Conservation (phyloP, 2,329 filamentous ascomycete genomes). For the Venturia aucupariae region DNA sequence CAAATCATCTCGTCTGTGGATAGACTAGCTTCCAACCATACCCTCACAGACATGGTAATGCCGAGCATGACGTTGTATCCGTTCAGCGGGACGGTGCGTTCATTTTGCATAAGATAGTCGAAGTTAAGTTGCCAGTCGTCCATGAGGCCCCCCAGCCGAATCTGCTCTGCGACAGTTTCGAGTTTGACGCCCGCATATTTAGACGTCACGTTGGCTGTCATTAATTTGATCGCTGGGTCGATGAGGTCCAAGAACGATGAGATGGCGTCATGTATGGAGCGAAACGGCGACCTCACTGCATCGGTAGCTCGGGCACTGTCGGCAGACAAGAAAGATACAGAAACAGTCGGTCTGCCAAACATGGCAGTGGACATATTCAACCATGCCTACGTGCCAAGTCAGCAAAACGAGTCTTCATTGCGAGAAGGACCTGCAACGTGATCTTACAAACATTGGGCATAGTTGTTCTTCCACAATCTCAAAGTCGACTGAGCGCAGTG, state of each 20-base stretch:
- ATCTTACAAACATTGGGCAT: not conserved
- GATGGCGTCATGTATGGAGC: not conserved
- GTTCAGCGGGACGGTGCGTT: not conserved
- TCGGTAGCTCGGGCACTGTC: not conserved
- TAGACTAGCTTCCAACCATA: slow-evolving; percentile 1
- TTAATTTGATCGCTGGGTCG: not conserved
- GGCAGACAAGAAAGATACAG: not conserved
- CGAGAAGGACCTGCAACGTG: not conserved
- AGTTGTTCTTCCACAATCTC: not conserved
- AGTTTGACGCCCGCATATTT: slow-evolving; percentile 1
- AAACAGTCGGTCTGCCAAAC: not conserved
- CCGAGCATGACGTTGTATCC: not conserved
- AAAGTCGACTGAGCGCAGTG: not conserved
- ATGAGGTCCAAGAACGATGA: not conserved
- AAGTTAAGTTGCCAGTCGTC: not conserved
- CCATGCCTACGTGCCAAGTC: not conserved
- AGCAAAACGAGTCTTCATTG: not conserved
- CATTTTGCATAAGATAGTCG: not conserved
- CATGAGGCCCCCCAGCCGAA: not conserved
- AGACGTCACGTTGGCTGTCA: not conserved
- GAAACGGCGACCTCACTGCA: not conserved
- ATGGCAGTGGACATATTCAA: not conserved
- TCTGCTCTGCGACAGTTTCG: not conserved
- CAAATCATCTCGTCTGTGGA: not conserved
- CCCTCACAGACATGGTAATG: not conserved